These are phyloP conservation scores for Quercus cerris DNA, from an alignment of 306 rosid genomes.

Conservation along the genomic window DNA sequence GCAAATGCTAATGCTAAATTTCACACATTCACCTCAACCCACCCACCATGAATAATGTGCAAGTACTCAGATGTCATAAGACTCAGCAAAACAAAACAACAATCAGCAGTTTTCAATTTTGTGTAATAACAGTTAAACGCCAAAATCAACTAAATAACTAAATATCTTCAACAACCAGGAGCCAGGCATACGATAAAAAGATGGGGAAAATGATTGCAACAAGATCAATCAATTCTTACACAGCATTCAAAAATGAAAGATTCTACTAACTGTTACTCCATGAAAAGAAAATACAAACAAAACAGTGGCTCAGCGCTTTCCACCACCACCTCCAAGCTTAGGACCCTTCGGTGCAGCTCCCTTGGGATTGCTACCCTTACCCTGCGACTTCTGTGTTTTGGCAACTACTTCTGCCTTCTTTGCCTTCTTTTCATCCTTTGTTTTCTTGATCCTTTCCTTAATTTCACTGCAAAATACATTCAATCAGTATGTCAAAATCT, in stretches of 20 bases:
- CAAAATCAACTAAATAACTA: background rate
- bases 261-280: slow-evolving; percentile 24
- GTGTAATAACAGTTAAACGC: no score
- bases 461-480: slow-evolving; percentile 51
- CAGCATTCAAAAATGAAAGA: slow-evolving; percentile 9
- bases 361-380: slow-evolving; percentile 53
- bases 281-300: slow-evolving; percentile 5
- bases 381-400: slow-evolving; percentile 55
- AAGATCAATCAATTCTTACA: slow-evolving; percentile 23
- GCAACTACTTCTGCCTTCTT: slow-evolving; percentile 73
- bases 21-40: no score
- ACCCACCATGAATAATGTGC: no score
- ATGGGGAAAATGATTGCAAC: slow-evolving; percentile 1
- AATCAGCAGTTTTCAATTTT: no score
- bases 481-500: background rate
- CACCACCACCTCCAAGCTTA: slow-evolving; percentile 87
- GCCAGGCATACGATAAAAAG: slow-evolving; percentile 10
- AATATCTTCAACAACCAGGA: slow-evolving; percentile 9
- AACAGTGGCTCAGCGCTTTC: slow-evolving; percentile 56
- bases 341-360: slow-evolving; percentile 76
- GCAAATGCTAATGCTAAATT: no score
- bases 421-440: slow-evolving; percentile 90
- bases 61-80: no score
- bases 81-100: no score
- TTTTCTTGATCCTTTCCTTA: slow-evolving; percentile 82